A percentile compares a stretch with the other conserved stretches of the same genome.
These are phyloP conservation scores for Venustampulla echinocandica DNA, from an alignment of 495 filamentous ascomycete genomes.

Conservation along the genomic window DNA sequence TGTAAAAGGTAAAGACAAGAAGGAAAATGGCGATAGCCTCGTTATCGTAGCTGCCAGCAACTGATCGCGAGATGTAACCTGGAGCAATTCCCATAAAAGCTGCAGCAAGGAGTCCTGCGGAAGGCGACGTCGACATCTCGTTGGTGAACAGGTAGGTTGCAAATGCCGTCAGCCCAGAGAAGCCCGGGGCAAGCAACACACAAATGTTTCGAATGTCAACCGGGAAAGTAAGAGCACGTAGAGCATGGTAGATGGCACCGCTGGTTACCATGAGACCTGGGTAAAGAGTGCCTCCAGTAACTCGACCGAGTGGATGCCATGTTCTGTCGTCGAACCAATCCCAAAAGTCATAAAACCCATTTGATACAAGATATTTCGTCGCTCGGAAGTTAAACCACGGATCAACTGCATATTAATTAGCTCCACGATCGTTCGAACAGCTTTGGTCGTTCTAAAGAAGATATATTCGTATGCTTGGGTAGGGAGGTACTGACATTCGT, in stretches of 20 bases:
- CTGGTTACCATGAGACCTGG: constrained; percentile 99
- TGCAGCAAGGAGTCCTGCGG: constrained; percentile 89
- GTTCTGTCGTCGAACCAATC: constrained; percentile 99
- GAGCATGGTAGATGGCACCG: constrained; percentile 89
- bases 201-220: constrained; percentile 99
- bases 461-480: constrained; percentile 3
- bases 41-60: constrained; percentile 98
- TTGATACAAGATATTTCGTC: constrained; percentile 90
- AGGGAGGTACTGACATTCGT: constrained; percentile 77
- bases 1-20: constrained; percentile 95
- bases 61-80: constrained; percentile 94
- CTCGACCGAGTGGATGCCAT: constrained; percentile 98
- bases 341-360: constrained; percentile 99
- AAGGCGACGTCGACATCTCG: constrained; percentile 87
- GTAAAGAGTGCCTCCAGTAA: constrained; percentile 97
- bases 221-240: constrained; percentile 83
- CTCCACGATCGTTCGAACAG: constrained; percentile 11
- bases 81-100: constrained; percentile 96
- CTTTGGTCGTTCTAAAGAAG: constrained; percentile 6
- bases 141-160: constrained; percentile 94
- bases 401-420: constrained; percentile 59
- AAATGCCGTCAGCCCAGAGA: constrained; percentile 89
- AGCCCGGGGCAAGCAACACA: constrained; percentile 90
- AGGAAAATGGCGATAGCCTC: constrained; percentile 99
- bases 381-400: constrained; percentile 99